Base-by-base conservation (phyloP, 371 early-diverging fungal genomes). In the Chytridiales sp. region DNA sequence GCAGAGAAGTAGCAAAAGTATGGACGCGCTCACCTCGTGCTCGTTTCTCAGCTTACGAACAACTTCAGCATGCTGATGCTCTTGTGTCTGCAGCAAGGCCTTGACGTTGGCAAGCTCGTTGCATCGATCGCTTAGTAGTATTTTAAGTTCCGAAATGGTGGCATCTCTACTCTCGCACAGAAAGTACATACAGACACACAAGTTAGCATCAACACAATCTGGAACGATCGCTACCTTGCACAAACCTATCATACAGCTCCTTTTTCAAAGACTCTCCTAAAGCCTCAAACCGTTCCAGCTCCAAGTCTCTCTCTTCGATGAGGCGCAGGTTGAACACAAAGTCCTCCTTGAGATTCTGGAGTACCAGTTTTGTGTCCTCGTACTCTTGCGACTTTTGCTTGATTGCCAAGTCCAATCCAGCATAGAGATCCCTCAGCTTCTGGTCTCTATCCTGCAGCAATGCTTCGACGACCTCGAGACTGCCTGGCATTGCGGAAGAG, bases 241-340 rank as follows among this genome's bases (percentile, higher is more conserved):
- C 59, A 22, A 19, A 73, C 75, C 69, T 51, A 21, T 76, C 73
- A 32, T 56, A 43, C n/a, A 69, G 26, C 17, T 59, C 66, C 4
- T 61, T 46, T 9, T 52, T 59, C 11, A 69, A 50, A 1, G 30
- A 49, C 4, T 59, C 68, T 19, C 62, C 51, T 27, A 47, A 9
- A 2, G 21, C 44, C 17, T 73, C 73, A 48, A 42, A 68, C 26
- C 42, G n/a, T 29, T 76, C 77, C n/a, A 76, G 63, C 40, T 76
- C 77, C 11, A 15, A 29, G 48, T 76, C 77, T 4, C 77, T 56
- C 1, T 73, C 70, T 29, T 64, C 68, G 15, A 76, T 51, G 11
- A 76, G 51, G 1, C 15, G 21, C 19, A 71, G 42, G 54, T 76
- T 76, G 61, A 63, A 76, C 8, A 49, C 43, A 50, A 76, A 76